phyloP scores from a whole-genome alignment of 164 flowering plant genomes.

The Liquidambar formosana region DNA sequence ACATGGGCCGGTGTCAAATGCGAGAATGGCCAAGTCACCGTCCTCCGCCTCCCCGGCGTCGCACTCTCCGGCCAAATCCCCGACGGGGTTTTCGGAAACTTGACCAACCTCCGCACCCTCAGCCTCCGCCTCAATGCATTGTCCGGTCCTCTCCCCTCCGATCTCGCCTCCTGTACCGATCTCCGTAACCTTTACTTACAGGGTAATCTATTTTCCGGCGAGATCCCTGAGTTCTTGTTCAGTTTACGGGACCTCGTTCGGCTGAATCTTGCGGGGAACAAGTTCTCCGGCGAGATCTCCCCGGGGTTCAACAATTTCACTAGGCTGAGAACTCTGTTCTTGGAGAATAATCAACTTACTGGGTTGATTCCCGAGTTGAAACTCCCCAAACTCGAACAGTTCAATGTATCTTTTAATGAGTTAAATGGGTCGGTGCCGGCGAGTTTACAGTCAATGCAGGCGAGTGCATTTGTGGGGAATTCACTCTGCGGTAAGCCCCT shows the following conservation, averaged over 20 bases:
- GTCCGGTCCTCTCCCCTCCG: constrained; percentile 63
- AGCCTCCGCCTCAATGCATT: constrained; percentile 73
- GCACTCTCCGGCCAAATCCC: constrained; percentile 64
- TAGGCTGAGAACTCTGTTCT: constrained; percentile 50
- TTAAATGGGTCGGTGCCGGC: constrained; percentile 71
- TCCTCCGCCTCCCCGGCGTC: constrained; percentile 65
- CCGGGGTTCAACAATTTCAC: constrained; percentile 44
- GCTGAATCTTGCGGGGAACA: constrained; percentile 63
- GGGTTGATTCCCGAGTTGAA: constrained; percentile 64
- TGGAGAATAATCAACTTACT: constrained; percentile 50
- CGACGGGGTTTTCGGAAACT: constrained; percentile 46
- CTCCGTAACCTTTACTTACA: constrained; percentile 72
- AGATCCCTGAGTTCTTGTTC: constrained; percentile 52
- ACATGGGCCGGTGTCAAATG: constrained; percentile 66
- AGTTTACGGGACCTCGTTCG: constrained; percentile 53
- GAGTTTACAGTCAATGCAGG: constrained; percentile 20
- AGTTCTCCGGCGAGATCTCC: constrained; percentile 67
- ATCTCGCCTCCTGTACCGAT: constrained; percentile 44
- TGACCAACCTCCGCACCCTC: constrained; percentile 56
- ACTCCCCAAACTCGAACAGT: constrained; percentile 43
- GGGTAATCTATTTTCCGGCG: constrained; percentile 65
- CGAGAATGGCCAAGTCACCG: constrained; percentile 42
- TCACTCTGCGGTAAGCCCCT: constrained; percentile 77
- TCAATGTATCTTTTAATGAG: constrained; percentile 68
- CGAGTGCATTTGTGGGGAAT: constrained; percentile 52